Percentiles rank a stretch among this genome's conserved stretches.
These are phyloP conservation scores for Phytophthora pinifolia DNA, from an alignment of 352 stramenopile species.

Conservation along the genomic window DNA sequence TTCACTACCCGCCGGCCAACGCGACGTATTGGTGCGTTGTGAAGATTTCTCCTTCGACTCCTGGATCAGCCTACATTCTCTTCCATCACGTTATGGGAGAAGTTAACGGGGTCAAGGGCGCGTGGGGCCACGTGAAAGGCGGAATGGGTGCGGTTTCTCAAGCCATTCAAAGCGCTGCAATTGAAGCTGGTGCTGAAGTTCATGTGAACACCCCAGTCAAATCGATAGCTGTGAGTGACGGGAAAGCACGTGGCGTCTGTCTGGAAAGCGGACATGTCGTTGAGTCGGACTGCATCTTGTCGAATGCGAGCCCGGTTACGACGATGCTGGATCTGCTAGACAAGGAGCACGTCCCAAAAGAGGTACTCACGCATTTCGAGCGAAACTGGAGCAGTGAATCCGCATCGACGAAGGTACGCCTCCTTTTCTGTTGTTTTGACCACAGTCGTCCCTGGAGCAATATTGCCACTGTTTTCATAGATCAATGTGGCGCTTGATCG, in stretches of 20 bases:
- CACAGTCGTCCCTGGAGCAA: not conserved
- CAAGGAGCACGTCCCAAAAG: slow-evolving; percentile 46
- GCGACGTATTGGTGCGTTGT: not conserved
- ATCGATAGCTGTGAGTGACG: slow-evolving; percentile 55
- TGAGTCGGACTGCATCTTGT: slow-evolving; percentile 66
- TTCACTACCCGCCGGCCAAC: no score
- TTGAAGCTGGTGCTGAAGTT: slow-evolving; percentile 69
- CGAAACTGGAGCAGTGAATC: slow-evolving; percentile 84
- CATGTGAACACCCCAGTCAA: slow-evolving; percentile 64
- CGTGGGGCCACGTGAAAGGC: slow-evolving; percentile 90
- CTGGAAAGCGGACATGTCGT: slow-evolving; percentile 56
- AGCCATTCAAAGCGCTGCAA: slow-evolving; percentile 61
- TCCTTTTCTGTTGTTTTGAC: not conserved
- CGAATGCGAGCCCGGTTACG: slow-evolving; percentile 73
- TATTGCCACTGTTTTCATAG: slow-evolving; percentile 29
- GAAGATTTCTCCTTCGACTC: slow-evolving; percentile 77
- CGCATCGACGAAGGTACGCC: slow-evolving; percentile 68
- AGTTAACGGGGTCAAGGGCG: slow-evolving; percentile 84
- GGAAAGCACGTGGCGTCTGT: slow-evolving; percentile 58
- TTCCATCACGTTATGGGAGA: slow-evolving; percentile 94
- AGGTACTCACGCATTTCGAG: slow-evolving; percentile 69
- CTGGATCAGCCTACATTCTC: slow-evolving; percentile 89
- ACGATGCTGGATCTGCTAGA: slow-evolving; percentile 87
- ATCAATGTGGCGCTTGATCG: slow-evolving; percentile 89
- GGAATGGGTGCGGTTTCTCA: slow-evolving; percentile 87